A percentile compares a stretch with the other conserved stretches of the same genome.
Evolutionary conservation across 768 basidiomycete species (phyloP).

Genomic region (Psilocybe subaeruginosa): DNA sequence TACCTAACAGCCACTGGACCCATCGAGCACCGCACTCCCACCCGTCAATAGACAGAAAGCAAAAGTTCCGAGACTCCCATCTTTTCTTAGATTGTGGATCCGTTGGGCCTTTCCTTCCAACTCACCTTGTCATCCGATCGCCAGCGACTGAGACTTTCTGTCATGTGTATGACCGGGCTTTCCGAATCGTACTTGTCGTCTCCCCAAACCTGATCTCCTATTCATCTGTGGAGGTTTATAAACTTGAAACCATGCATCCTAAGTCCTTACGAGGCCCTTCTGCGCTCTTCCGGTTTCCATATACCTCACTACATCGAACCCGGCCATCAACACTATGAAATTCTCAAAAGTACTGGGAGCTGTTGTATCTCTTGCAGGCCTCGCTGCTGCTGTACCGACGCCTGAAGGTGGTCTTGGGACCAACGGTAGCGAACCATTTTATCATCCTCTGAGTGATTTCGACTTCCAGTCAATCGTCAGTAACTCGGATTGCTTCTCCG

Average conservation of each 20-base stretch:
- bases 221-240: not conserved
- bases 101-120: no score
- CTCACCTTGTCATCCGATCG: not conserved
- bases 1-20: no score
- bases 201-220: not conserved
- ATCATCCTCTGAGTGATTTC: constrained; percentile 27
- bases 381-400: constrained; percentile 7
- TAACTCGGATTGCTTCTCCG: not conserved
- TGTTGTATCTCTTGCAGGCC: not conserved
- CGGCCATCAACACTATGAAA: not conserved
- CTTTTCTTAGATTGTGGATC: not conserved
- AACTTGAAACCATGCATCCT: not conserved
- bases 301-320: not conserved
- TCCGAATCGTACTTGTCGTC: not conserved
- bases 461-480: constrained; percentile 29
- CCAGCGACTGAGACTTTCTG: not conserved
- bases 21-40: not conserved
- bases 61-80: not conserved
- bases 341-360: not conserved
- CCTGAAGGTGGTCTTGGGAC: constrained; percentile 25
- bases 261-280: not conserved
- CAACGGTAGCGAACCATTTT: constrained; percentile 22
- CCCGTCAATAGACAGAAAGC: not conserved
- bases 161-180: not conserved
- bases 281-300: not conserved